Percentiles rank a stretch among this genome's conserved stretches.
Evolutionary conservation across 2,329 filamentous ascomycete species (phyloP).

Genomic region (Colletotrichum falcatum): DNA sequence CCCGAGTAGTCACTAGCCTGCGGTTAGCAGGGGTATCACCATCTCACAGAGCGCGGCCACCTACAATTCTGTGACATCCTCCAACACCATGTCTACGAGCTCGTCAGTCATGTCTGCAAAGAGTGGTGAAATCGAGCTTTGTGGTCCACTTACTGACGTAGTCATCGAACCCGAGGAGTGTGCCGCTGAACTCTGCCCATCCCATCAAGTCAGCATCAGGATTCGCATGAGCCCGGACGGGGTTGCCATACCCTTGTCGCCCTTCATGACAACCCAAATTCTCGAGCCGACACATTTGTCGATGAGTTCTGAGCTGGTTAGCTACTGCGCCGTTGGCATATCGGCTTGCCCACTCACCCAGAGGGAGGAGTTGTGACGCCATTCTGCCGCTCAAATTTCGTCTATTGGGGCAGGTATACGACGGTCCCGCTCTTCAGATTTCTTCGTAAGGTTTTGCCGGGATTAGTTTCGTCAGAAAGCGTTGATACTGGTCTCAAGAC

Average conservation of each 20-base stretch:
- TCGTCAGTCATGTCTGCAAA: conserved; percentile 41
- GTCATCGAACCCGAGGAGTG: conserved; percentile 95
- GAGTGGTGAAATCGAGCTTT: neutral
- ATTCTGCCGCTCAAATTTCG: conserved; percentile 54
- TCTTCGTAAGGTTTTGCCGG: neutral
- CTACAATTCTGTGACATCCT: conserved; percentile 97
- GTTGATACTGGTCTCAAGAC: conserved; percentile 13
- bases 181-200: conserved; percentile 88
- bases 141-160: conserved; percentile 89
- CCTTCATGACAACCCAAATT: conserved; percentile 99
- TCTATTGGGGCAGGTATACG: neutral
- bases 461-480: conserved; percentile 5
- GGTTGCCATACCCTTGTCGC: conserved; percentile 82
- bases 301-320: conserved; percentile 80
- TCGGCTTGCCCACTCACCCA: conserved; percentile 61
- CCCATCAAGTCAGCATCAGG: conserved; percentile 14
- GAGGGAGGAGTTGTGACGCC: conserved; percentile 79
- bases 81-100: conserved; percentile 90
- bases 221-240: neutral
- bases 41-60: conserved; percentile 45
- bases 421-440: neutral
- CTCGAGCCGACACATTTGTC: conserved; percentile 98
- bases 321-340: conserved; percentile 13
- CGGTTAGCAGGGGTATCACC: conserved; percentile 44
- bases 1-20: conserved; percentile 86